Percentiles rank a stretch among this genome's conserved stretches.
phyloP scores from a whole-genome alignment of 768 basidiomycete genomes.

The Hygrophoropsis aurantiaca region DNA sequence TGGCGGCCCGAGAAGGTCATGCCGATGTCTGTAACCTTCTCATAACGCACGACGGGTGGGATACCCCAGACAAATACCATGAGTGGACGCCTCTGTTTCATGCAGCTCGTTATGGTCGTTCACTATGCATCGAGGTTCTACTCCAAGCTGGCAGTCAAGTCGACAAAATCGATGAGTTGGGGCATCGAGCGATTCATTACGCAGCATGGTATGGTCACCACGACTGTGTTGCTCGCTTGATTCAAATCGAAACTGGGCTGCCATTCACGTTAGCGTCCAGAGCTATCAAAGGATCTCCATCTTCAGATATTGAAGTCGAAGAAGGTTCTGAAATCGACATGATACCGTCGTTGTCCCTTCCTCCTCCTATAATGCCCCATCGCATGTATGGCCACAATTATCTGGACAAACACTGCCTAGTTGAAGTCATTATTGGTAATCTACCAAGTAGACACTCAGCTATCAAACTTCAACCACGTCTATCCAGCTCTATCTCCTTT shows the following conservation, averaged over 20 bases:
- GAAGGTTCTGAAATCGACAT: conserved; percentile 78
- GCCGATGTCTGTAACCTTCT: conserved; percentile 79
- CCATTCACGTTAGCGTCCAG: conserved; percentile 19
- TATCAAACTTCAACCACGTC: conserved; percentile 72
- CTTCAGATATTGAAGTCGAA: conserved; percentile 23
- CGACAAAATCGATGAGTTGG: conserved; percentile 79
- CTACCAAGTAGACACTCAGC: conserved; percentile 45
- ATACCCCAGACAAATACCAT: conserved; percentile 91
- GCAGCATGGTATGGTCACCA: conserved; percentile 96
- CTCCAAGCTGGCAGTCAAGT: conserved; percentile 78
- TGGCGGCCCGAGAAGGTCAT: conserved; percentile 92
- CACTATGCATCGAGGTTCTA: conserved; percentile 71
- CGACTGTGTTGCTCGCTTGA: conserved; percentile 60
- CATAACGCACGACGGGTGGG: conserved; percentile 74
- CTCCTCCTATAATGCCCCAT: conserved; percentile 98
- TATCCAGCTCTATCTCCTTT: conserved; percentile 66
- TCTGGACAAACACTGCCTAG: conserved; percentile 80
- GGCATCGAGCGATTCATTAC: conserved; percentile 85
- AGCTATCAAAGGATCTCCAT: conserved; percentile 12
- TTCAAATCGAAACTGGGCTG: conserved; percentile 36
- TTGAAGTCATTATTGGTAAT: conserved; percentile 82
- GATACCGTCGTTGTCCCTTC: conserved; percentile 92
- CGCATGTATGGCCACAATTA: conserved; percentile 97
- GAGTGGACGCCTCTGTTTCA: conserved; percentile 98
- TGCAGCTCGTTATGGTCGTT: conserved; percentile 84